Base-by-base conservation (phyloP, 306 rosid species). In the Cucurbita ficifolia region DNA sequence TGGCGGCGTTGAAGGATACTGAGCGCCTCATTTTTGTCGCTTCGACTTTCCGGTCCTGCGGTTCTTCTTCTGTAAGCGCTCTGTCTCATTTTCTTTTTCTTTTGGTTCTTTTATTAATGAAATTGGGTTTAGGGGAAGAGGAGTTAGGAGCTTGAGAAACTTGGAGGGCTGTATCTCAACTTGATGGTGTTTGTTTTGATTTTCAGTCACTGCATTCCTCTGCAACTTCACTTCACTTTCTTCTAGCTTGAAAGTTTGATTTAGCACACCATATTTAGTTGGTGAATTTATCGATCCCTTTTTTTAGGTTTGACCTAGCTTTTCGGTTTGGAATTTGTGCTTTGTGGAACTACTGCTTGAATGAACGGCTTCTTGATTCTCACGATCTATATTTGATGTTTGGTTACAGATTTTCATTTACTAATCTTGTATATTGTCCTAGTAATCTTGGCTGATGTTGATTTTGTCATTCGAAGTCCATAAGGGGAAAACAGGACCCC, bases 1-100 rank as follows among this genome's bases (percentile, higher is more conserved):
- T 80, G 43, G 61, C 82, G 39, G 97, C 92, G 61, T 92, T 94
- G 72, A 84, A 78, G 74, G 91, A 90, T 3, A 84, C 92, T 18
- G 85, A 89, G 58, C 87, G 87, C 6, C 90, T 94, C 6, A 77
- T 91, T n/a, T 70, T 82, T 3, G 81, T 81, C 2, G 96, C 90
- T 17, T 55, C 76, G 59, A 86, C 63, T 76, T 87, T 84, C 77
- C 82, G 81, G 72, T 86, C 85, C 49, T 74, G 77, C 36, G 79
- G 75, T 49, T 83, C 89, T 60, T 83, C 89, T 73, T 78, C 87
- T 53, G 87, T 86, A 85, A 87, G 96, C 78, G 24, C 16, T 19
- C 61, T 49, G 19, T 22, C 18, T 5, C 6, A 9, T 33, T 68
- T 75, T 65, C 40, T 78, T n/a, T 2, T 19, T 57, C 24, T 55